phyloP scores from a whole-genome alignment of 306 rosid species.

The Citrullus mucosospermus region DNA sequence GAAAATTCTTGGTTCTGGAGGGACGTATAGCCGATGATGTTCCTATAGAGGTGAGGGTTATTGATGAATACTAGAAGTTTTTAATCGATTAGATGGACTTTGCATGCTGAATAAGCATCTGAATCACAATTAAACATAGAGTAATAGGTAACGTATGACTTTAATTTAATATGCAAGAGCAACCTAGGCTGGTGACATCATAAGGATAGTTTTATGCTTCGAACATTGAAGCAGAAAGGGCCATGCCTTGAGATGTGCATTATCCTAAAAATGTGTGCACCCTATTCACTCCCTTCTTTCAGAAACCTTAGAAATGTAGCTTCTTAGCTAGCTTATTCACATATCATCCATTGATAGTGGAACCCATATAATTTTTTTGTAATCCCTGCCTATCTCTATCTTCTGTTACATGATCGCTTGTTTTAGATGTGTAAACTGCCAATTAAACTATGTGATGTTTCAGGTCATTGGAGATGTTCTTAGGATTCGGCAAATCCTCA shows the following conservation, averaged over 20 bases:
- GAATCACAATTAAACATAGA: neutral
- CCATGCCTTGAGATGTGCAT: neutral
- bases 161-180: neutral
- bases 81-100: neutral
- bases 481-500: constrained; percentile 85
- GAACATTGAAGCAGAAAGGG: neutral
- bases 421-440: neutral
- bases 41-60: constrained; percentile 62
- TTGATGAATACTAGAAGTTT: neutral
- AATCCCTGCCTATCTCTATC: neutral
- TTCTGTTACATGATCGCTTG: neutral
- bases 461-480: constrained; percentile 88
- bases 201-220: neutral
- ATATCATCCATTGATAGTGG: neutral
- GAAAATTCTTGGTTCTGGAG: constrained; percentile 70
- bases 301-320: neutral
- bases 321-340: neutral
- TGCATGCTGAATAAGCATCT: neutral
- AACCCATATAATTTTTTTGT: neutral
- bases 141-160: neutral
- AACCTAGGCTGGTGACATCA: neutral
- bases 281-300: neutral
- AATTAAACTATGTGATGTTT: neutral
- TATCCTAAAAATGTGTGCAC: neutral
- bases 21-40: constrained; percentile 83